Conservation (phyloP, 192 early-diverging fungal genomes). For the Coemansia pectinata region DNA sequence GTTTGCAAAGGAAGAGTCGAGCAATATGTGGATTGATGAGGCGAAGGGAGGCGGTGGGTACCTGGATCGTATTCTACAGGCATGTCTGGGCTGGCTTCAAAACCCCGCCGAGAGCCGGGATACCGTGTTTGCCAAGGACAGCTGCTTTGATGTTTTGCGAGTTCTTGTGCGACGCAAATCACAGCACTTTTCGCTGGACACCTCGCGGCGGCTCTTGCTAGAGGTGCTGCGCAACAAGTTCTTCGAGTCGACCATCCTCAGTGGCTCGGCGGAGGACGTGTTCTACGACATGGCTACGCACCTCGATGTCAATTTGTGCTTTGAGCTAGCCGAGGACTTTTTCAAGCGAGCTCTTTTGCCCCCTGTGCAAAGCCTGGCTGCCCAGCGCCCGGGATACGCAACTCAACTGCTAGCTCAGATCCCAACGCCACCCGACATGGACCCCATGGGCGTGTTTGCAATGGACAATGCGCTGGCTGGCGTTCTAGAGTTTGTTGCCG, state of each 20-base stretch:
- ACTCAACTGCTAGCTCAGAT: conserved; percentile 9
- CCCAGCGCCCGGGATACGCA: conserved; percentile 30
- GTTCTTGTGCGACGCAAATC: conserved; percentile 51
- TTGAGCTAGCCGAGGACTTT: conserved; percentile 49
- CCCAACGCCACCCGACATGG: conserved; percentile 24
- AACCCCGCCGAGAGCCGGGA: conserved; percentile 46
- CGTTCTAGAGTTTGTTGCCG: conserved; percentile 50
- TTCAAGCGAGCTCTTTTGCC: conserved; percentile 48
- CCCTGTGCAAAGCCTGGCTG: conserved; percentile 1
- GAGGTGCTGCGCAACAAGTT: conserved; percentile 53
- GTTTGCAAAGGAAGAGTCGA: conserved; percentile 54
- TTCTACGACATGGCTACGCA: conserved; percentile 51
- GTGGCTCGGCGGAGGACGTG: conserved; percentile 53
- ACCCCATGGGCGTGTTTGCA: conserved; percentile 46
- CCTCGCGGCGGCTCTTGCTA: conserved; percentile 38
- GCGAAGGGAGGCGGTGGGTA: conserved; percentile 29
- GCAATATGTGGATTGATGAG: conserved; percentile 30
- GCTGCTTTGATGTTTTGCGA: conserved; percentile 55
- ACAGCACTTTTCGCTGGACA: conserved; percentile 41
- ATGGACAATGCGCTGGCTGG: conserved; percentile 56
- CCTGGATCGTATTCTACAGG: conserved; percentile 37
- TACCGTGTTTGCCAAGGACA: conserved; percentile 52
- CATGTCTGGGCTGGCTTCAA: conserved; percentile 50
- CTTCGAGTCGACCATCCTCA: conserved; percentile 50
- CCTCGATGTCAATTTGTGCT: conserved; percentile 43